phyloP scores from a whole-genome alignment of 768 basidiomycete species.

The Lyophyllum atratum region DNA sequence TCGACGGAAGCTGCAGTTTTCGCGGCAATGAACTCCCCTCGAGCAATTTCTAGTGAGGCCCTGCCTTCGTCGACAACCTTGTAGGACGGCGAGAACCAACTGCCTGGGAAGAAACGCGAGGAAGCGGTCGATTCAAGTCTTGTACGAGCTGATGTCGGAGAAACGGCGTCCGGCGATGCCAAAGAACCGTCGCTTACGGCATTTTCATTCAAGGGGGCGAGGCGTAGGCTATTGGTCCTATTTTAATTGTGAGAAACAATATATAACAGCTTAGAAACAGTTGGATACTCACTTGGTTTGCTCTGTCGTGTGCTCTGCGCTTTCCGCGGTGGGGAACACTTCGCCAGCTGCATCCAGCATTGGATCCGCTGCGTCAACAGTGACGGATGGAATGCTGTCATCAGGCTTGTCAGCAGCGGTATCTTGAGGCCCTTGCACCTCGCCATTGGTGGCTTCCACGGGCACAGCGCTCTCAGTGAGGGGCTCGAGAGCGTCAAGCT shows the following conservation, averaged over 20 bases:
- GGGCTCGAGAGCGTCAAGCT: slow-evolving; percentile 17
- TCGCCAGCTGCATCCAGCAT: background rate
- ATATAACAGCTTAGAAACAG: background rate
- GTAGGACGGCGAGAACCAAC: slow-evolving; percentile 43
- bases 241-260: background rate
- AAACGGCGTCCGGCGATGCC: slow-evolving; percentile 12
- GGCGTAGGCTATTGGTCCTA: slow-evolving; percentile 17
- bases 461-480: slow-evolving; percentile 7
- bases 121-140: slow-evolving; percentile 56
- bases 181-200: background rate
- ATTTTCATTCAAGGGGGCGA: slow-evolving; percentile 17
- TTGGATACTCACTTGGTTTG: slow-evolving; percentile 10
- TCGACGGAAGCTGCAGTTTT: slow-evolving; percentile 27
- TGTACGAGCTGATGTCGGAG: slow-evolving; percentile 31
- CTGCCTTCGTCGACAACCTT: slow-evolving; percentile 43
- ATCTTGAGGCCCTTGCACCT: background rate
- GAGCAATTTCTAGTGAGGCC: slow-evolving; percentile 50
- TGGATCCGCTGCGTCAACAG: background rate
- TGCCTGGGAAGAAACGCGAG: slow-evolving; percentile 60
- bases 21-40: slow-evolving; percentile 45
- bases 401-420: background rate
- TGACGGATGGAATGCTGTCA: background rate
- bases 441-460: background rate
- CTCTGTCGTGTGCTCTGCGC: slow-evolving; percentile 4
- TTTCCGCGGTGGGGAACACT: slow-evolving; percentile 18